Evolutionary conservation across 1,139 yeast species (phyloP), one percentile per base, ranked within the genome.

Genomic region (Geotrichum aggregatum): DNA sequence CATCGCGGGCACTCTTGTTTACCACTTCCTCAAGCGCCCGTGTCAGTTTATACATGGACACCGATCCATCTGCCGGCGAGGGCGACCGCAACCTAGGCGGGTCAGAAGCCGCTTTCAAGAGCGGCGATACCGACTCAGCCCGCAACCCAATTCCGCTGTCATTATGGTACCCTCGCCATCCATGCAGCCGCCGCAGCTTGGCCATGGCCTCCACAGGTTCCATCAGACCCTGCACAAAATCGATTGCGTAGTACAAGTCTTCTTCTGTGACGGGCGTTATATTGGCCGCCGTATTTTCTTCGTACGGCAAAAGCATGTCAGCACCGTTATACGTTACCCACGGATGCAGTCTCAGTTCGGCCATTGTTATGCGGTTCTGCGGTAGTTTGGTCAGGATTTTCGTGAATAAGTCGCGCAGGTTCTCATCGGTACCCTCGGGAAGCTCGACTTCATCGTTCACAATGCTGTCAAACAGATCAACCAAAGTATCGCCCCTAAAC

Each of bases 281-380:
- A 18, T 57, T 58, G 24, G 57, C 66, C 6, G 68, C 69, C n/a
- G 68, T 65, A 56, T 72, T 72, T 52, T 71, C 75, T 42, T 69
- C 74, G 10, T 52, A 50, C 2, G 71, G 58, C 14, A 72, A 60
- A 46, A 72, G 62, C 28, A 54, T 54, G 56, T 72, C 76, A 18
- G 64, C 60, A 18, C 82, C 70, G 30, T 60, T 47, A 40, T 61
- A 59, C 3, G 75, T 72, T 30, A 73, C 72, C 92, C 92, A 84
- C 35, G 76, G 75, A 60, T 83, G 87, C 49, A 71, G 72, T 26
- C 84, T 69, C 36, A 84, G 68, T 41, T 76, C 69, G 36, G 69
- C 68, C 50, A 86, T 84, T 45, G 75, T 71, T 22, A 75, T 75
- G 52, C 94, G 68, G 44, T 75, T 68, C 36, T 67, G 71, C 1